These are phyloP conservation scores for Fusarium citri DNA, from an alignment of 2,329 filamentous ascomycete species.

Conservation along the genomic window DNA sequence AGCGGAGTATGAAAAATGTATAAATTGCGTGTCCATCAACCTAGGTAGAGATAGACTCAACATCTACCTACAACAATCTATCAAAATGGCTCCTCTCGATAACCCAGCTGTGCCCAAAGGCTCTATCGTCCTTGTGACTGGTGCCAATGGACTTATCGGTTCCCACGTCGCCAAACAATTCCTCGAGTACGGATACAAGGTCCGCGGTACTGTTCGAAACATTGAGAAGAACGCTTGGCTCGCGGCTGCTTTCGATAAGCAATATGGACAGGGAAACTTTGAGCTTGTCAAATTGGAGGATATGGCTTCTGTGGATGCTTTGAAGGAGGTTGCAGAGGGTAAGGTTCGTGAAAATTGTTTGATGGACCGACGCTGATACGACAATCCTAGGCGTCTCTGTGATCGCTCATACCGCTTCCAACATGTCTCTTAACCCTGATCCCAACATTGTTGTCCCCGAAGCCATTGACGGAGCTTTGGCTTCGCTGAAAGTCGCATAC, in stretches of 20 bases:
- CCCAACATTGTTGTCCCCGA: conserved; percentile 55
- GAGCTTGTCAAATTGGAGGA: conserved; percentile 51
- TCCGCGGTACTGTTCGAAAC: conserved; percentile 58
- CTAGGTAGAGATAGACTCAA: background rate
- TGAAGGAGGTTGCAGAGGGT: conserved; percentile 47
- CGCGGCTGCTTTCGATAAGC: conserved; percentile 44
- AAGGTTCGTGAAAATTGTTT: fast-evolving
- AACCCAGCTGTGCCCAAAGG: conserved; percentile 39
- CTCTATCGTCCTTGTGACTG: conserved; percentile 56
- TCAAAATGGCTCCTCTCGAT: conserved; percentile 28
- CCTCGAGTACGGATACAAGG: conserved; percentile 54
- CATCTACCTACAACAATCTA: background rate
- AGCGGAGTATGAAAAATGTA: background rate
- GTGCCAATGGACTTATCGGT: conserved; percentile 56
- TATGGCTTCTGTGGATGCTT: conserved; percentile 45
- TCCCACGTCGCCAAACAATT: conserved; percentile 55
- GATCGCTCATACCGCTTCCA: conserved; percentile 55
- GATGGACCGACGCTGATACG: fast-evolving
- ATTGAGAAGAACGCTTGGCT: conserved; percentile 50
- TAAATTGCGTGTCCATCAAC: background rate
- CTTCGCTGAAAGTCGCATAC: conserved; percentile 52
- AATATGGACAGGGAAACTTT: conserved; percentile 51
- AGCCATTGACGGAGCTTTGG: conserved; percentile 45
- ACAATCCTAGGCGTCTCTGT: conserved; percentile 39
- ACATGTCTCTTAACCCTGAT: conserved; percentile 50